These are phyloP conservation scores for Geotrichum restrictum DNA, from an alignment of 1,139 yeast genomes.

Conservation along the genomic window DNA sequence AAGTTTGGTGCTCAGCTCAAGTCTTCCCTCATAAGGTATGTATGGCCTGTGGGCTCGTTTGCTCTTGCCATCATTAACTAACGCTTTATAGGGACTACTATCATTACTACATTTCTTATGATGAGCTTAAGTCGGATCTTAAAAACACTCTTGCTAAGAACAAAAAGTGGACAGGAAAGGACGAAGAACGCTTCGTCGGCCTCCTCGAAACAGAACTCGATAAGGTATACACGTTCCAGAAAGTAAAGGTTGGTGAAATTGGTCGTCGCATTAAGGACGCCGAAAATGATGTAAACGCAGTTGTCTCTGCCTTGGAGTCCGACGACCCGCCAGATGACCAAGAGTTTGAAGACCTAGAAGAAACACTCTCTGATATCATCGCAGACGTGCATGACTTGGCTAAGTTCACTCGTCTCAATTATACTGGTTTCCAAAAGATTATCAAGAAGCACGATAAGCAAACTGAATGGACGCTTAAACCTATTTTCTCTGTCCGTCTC, in stretches of 20 bases:
- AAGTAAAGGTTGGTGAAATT: constrained; percentile 80
- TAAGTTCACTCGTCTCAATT: constrained; percentile 84
- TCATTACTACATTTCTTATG: constrained; percentile 85
- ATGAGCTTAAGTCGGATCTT: constrained; percentile 77
- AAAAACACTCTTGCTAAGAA: constrained; percentile 57
- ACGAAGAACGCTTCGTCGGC: constrained; percentile 76
- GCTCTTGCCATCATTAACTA: not conserved
- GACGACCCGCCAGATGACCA: constrained; percentile 49
- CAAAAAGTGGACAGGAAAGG: constrained; percentile 63
- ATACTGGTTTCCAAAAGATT: constrained; percentile 94
- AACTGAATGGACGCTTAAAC: constrained; percentile 77
- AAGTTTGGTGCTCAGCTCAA: constrained; percentile 45
- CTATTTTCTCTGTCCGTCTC: constrained; percentile 87
- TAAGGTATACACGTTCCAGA: constrained; percentile 85
- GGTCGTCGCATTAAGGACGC: constrained; percentile 76
- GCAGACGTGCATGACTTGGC: constrained; percentile 97
- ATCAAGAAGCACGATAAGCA: constrained; percentile 93
- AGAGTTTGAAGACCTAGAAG: constrained; percentile 87
- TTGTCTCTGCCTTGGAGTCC: constrained; percentile 50
- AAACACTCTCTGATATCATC: constrained; percentile 84
- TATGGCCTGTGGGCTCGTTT: not conserved
- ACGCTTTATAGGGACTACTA: constrained; percentile 55
- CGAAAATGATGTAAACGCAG: constrained; percentile 62
- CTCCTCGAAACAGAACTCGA: constrained; percentile 77
- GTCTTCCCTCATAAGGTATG: constrained; percentile 37